phyloP scores from a whole-genome alignment of 2,329 filamentous ascomycete species.

The Cercospora sesami region DNA sequence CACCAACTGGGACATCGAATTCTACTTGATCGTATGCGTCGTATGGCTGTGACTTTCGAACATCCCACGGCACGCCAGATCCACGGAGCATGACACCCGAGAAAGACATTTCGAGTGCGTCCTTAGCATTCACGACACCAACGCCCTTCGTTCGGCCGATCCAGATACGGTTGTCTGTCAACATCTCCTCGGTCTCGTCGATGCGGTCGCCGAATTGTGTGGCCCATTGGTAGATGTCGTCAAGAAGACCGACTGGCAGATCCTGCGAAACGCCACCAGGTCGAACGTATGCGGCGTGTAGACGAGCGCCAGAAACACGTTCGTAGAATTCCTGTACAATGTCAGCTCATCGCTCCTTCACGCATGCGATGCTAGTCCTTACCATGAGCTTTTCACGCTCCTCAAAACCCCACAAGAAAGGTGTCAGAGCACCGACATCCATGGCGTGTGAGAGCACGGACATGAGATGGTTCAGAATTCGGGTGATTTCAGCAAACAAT shows the following conservation, averaged over 20 bases:
- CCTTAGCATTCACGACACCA: conserved; percentile 84
- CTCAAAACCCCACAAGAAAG: conserved; percentile 99
- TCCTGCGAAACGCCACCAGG: conserved; percentile 96
- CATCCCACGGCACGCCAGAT: conserved; percentile 92
- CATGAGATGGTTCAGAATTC: conserved; percentile 96
- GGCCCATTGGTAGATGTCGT: conserved; percentile 99
- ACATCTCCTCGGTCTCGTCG: conserved; percentile 96
- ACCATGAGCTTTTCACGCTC: conserved; percentile 99
- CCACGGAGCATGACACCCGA: conserved; percentile 97
- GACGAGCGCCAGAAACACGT: conserved; percentile 94
- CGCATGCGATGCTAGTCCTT: conserved; percentile 39
- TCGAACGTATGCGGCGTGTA: conserved; percentile 95
- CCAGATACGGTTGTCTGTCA: conserved; percentile 99
- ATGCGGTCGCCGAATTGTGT: conserved; percentile 98
- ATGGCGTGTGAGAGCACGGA: conserved; percentile 95
- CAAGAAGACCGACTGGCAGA: conserved; percentile 86
- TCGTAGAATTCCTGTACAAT: conserved; percentile 90
- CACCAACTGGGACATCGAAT: conserved; percentile 94
- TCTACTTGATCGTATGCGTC: conserved; percentile 98
- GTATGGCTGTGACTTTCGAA: conserved; percentile 95
- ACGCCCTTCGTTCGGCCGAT: conserved; percentile 84
- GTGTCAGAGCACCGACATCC: conserved; percentile 97
- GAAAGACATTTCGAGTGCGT: conserved; percentile 97
- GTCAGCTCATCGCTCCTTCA: neutral
- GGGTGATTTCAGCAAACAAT: conserved; percentile 90